Percentiles rank a stretch among this genome's conserved stretches.
Evolutionary conservation across 495 filamentous ascomycete species (phyloP).

Genomic region (Podospora appendiculata): DNA sequence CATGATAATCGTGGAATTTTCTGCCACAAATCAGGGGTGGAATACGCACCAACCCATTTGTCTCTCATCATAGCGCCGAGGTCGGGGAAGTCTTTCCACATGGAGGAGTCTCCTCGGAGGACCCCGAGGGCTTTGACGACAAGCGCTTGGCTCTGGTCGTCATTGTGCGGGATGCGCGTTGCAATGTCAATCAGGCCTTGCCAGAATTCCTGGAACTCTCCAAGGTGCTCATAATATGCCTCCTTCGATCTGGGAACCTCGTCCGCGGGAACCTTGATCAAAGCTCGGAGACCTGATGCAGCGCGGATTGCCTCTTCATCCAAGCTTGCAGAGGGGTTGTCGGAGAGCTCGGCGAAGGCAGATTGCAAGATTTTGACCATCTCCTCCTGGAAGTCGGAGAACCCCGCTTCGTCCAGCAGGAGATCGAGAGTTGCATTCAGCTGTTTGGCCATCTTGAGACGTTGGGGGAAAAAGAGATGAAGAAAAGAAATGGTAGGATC

Average conservation of each 20-base stretch:
- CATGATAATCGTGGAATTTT: neutral
- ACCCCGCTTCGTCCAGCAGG: neutral
- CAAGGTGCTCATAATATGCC: neutral
- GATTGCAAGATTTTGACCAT: neutral
- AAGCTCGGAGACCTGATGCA: conserved; percentile 1
- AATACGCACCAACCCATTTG: conserved; percentile 5
- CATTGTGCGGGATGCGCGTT: neutral
- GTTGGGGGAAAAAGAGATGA: neutral
- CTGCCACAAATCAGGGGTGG: neutral
- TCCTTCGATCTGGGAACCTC: neutral
- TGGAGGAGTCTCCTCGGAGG: neutral
- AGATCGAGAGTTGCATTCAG: neutral
- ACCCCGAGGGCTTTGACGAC: conserved; percentile 1
- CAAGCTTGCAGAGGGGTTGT: neutral
- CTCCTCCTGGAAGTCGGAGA: neutral
- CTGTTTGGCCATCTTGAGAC: neutral
- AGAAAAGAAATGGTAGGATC: too few species aligned
- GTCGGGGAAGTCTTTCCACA: conserved; percentile 3
- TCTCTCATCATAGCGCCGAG: conserved; percentile 4
- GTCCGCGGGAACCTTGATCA: neutral
- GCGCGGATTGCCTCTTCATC: conserved; percentile 2
- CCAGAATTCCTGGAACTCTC: conserved; percentile 1
- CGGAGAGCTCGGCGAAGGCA: neutral
- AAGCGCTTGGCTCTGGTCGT: conserved; percentile 1
- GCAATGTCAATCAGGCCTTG: conserved; percentile 2